phyloP scores from a whole-genome alignment of 371 early-diverging fungal genomes.

The Parasitella parasitica region DNA sequence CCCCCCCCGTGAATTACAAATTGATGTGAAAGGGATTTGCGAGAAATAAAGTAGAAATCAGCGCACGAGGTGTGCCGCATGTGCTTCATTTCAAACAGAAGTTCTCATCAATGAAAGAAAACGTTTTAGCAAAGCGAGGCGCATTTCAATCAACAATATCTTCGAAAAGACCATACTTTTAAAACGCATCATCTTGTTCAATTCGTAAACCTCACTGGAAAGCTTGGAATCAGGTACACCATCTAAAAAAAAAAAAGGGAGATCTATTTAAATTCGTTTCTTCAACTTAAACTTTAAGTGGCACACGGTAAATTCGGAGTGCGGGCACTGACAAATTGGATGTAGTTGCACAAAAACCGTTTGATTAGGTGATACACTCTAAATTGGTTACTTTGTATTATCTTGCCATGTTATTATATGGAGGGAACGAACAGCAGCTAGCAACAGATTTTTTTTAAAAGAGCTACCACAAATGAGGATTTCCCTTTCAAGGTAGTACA shows the following conservation, averaged over 20 bases:
- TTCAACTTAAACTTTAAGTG: not conserved
- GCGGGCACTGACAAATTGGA: slow-evolving; percentile 26
- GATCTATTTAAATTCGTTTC: not conserved
- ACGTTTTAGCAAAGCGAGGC: not conserved
- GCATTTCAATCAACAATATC: no score
- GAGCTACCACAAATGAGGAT: slow-evolving; percentile 4
- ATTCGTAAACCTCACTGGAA: no score
- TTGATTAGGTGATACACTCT: slow-evolving; percentile 22
- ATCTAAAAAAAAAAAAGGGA: not conserved
- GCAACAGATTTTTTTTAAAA: not conserved
- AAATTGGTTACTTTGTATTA: not conserved
- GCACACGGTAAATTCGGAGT: slow-evolving; percentile 15
- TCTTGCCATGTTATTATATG: not conserved
- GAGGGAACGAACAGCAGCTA: slow-evolving; percentile 1
- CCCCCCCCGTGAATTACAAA: no score
- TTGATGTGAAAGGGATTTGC: not conserved
- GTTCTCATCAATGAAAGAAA: not conserved
- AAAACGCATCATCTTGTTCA: not conserved
- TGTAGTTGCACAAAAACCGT: slow-evolving; percentile 6
- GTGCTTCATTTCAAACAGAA: slow-evolving; percentile 1
- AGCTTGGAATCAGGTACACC: not conserved
- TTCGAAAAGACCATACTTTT: no score
- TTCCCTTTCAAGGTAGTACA: slow-evolving; percentile 6
- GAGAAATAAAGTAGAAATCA: not conserved
- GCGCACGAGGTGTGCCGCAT: slow-evolving; percentile 3